Conservation (phyloP, 805 yeast genomes). For the Saturnispora sanitii region DNA sequence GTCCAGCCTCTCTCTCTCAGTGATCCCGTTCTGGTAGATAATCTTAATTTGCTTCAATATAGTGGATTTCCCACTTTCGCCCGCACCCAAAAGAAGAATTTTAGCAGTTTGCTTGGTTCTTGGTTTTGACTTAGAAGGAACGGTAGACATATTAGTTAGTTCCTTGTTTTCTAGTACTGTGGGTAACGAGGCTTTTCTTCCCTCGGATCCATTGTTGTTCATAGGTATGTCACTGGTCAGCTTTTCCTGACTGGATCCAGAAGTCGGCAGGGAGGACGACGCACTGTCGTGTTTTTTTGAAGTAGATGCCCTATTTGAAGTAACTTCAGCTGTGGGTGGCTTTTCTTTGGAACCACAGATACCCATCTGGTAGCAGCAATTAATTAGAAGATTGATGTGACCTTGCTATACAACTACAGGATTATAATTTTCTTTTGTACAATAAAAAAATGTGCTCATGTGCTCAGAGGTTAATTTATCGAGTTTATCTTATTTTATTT, state of each 20-base stretch:
- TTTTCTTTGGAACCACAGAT: conserved; percentile 16
- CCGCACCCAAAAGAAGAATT: conserved; percentile 75
- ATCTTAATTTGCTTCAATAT: conserved; percentile 76
- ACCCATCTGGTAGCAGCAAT: no score
- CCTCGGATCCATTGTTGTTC: not conserved
- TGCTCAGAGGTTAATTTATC: not conserved
- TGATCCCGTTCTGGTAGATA: conserved; percentile 61
- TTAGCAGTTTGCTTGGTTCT: conserved; percentile 44
- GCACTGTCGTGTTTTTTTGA: not conserved
- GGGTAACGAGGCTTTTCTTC: conserved; percentile 5
- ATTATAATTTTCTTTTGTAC: no score
- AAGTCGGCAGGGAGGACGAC: not conserved
- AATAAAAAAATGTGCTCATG: no score
- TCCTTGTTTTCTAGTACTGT: conserved; percentile 9
- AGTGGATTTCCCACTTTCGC: conserved; percentile 78
- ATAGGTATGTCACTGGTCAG: not conserved
- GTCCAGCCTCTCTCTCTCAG: conserved; percentile 60
- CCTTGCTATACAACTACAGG: no score
- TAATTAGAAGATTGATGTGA: no score
- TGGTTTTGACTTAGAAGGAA: not conserved
- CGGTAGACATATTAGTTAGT: conserved; percentile 1
- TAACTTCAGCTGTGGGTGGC: not conserved
- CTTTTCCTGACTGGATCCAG: conserved; percentile 5
- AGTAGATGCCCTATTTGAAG: no score
- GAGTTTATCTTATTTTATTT: not conserved